These are phyloP conservation scores for Nigrospora osmanthi DNA, from an alignment of 2,329 filamentous ascomycete species.

Conservation along the genomic window DNA sequence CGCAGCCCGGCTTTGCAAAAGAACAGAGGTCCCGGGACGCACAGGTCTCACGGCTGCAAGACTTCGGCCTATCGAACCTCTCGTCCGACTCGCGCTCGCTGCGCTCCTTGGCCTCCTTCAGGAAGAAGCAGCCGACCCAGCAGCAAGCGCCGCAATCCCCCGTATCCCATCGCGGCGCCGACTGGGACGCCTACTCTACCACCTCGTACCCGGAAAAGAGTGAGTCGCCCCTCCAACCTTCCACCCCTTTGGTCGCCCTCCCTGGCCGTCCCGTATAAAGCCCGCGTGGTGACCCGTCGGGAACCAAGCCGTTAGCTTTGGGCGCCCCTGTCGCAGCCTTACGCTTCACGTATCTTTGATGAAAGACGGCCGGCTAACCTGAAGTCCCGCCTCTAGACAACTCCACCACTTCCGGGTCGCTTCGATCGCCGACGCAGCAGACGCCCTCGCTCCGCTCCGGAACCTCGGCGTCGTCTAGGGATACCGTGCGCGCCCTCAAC, in stretches of 20 bases:
- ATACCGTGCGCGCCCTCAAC: constrained; percentile 16
- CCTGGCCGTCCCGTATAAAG: neutral
- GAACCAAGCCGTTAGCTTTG: neutral
- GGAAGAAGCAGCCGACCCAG: constrained; percentile 2
- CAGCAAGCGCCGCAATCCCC: constrained; percentile 4
- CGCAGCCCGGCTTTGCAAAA: constrained; percentile 24
- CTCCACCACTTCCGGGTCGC: constrained; percentile 26
- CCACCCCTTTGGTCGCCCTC: neutral
- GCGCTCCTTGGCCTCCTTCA: constrained; percentile 12
- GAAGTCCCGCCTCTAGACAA: constrained; percentile 20
- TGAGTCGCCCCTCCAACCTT: constrained; percentile 16
- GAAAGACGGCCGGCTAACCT: constrained; percentile 14
- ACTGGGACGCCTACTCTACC: constrained; percentile 17
- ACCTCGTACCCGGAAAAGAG: constrained; percentile 32
- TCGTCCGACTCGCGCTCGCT: constrained; percentile 20
- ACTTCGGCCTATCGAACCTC: constrained; percentile 33
- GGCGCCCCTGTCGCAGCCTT: neutral
- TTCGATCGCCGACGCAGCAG: constrained; percentile 19
- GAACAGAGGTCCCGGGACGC: constrained; percentile 28
- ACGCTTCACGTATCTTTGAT: constrained; percentile 4
- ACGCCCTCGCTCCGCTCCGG: constrained; percentile 31
- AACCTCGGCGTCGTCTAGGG: constrained; percentile 26
- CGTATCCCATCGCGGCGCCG: constrained; percentile 13
- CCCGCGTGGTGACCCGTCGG: no score
- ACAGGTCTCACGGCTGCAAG: constrained; percentile 26